These are phyloP conservation scores for Ulota crispa DNA, from an alignment of 225 moss, liverwort and hornwort genomes.

Conservation along the genomic window DNA sequence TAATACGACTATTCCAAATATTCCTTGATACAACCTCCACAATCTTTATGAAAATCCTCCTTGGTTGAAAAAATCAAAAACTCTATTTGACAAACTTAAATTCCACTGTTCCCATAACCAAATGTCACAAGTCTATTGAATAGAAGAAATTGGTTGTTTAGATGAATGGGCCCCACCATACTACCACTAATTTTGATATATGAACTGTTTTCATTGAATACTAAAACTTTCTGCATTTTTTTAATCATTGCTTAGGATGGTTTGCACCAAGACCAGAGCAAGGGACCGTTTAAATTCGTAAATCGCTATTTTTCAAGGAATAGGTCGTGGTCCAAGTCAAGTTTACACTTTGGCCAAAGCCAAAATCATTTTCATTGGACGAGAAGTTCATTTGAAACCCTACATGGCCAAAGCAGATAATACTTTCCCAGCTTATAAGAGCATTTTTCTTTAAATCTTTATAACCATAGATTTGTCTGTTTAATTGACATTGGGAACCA, in stretches of 20 bases:
- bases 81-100: neutral
- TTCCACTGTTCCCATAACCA: neutral
- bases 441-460: no score
- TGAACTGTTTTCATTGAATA: neutral
- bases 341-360: no score
- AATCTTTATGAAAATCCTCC: neutral
- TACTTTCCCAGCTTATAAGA: no score
- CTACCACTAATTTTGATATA: neutral
- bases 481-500: no score
- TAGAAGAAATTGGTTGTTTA: neutral
- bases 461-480: no score
- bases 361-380: no score
- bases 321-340: no score
- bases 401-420: no score
- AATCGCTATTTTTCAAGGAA: no score
- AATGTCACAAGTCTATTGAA: neutral
- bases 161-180: neutral
- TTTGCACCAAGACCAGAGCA: no score
- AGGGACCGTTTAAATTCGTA: no score
- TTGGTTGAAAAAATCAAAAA: neutral
- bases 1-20: neutral
- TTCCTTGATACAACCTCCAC: neutral
- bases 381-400: no score
- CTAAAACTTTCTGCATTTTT: neutral
- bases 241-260: neutral